Evolutionary conservation across 192 early-diverging fungal genomes (phyloP).

Genomic region (Mortierella hygrophila): DNA sequence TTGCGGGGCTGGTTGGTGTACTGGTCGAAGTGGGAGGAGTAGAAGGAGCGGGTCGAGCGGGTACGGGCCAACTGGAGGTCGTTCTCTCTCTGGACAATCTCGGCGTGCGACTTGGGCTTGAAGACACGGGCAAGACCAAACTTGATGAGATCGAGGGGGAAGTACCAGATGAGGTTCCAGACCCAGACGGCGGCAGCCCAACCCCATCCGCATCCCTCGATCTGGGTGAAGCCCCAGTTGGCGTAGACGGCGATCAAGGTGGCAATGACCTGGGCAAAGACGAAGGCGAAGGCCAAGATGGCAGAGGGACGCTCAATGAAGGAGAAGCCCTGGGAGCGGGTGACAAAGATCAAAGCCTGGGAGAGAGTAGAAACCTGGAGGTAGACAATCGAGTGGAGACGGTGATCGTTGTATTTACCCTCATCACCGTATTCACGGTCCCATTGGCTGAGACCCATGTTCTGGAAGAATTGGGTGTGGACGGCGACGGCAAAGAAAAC

Average conservation of each 20-base stretch:
- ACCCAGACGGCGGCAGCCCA: constrained; percentile 84
- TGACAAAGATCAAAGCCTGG: constrained; percentile 85
- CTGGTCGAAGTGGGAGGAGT: constrained; percentile 69
- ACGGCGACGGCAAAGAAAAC: constrained; percentile 75
- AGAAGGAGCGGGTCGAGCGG: constrained; percentile 74
- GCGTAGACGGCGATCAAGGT: constrained; percentile 89
- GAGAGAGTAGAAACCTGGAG: constrained; percentile 84
- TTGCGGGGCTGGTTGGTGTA: constrained; percentile 63
- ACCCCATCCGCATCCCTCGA: constrained; percentile 79
- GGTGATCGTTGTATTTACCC: constrained; percentile 68
- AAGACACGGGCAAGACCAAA: constrained; percentile 73
- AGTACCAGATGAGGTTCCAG: constrained; percentile 85
- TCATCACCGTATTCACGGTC: constrained; percentile 4
- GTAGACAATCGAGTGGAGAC: constrained; percentile 83
- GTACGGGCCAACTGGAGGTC: constrained; percentile 69
- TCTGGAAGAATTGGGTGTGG: constrained; percentile 76
- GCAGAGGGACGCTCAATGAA: constrained; percentile 79
- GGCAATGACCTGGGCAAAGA: constrained; percentile 78
- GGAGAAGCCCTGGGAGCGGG: constrained; percentile 82
- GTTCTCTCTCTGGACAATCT: constrained; percentile 28
- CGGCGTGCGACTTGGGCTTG: constrained; percentile 60
- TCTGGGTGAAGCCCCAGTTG: constrained; percentile 83
- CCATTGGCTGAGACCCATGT: constrained; percentile 66
- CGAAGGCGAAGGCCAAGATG: constrained; percentile 75
- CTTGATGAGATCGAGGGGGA: constrained; percentile 85